phyloP scores from a whole-genome alignment of 345 rosid genomes.

The Noccaea bulbosa region DNA sequence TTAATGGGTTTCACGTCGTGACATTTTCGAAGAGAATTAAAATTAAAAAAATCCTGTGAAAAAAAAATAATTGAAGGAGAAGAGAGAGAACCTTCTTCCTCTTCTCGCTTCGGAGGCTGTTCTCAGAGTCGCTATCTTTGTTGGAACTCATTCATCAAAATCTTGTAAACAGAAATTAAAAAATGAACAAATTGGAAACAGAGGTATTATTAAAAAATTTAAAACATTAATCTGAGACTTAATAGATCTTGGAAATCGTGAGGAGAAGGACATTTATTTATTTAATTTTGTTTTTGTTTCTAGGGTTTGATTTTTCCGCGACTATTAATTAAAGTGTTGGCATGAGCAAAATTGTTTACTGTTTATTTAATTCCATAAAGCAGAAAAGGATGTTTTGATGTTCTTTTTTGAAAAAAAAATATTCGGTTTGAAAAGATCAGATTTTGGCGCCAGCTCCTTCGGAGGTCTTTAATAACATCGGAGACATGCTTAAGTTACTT shows the following conservation, averaged over 20 bases:
- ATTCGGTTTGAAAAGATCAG: conserved; percentile 56
- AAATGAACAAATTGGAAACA: conserved; percentile 12
- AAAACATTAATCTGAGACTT: conserved; percentile 21
- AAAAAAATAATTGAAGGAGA: not conserved
- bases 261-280: conserved; percentile 21
- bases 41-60: not conserved
- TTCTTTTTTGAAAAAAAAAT: conserved; percentile 7
- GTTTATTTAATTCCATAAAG: conserved; percentile 1
- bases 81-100: conserved; percentile 65
- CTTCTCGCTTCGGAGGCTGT: conserved; percentile 55
- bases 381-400: not conserved
- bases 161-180: conserved; percentile 1
- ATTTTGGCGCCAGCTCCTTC: conserved; percentile 72
- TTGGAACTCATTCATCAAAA: conserved; percentile 42
- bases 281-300: conserved; percentile 13
- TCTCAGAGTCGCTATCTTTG: conserved; percentile 47
- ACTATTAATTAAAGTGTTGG: not conserved
- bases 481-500: not conserved
- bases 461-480: conserved; percentile 42
- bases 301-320: conserved; percentile 33
- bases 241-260: conserved; percentile 42
- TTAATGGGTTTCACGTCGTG: conserved; percentile 44
- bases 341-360: conserved; percentile 14
- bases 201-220: not conserved
- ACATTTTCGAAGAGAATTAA: conserved; percentile 2